Base-by-base conservation (phyloP, 2,329 filamentous ascomycete genomes). In the Neonectria neomacrospora region DNA sequence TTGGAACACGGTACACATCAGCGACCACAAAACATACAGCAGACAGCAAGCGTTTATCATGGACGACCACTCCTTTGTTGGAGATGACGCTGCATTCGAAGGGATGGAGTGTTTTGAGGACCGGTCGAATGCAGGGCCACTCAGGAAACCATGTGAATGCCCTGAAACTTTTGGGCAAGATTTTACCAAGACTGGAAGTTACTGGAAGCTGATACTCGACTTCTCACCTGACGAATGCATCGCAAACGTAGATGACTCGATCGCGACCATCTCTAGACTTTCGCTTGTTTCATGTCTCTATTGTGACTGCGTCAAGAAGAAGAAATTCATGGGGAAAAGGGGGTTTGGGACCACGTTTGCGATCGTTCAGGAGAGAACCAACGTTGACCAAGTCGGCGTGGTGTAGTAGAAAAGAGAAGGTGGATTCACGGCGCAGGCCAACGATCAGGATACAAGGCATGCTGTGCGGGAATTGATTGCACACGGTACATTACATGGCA, bases 1-100 rank as follows among this genome's bases (percentile, higher is more conserved):
- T 50, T 50, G 47, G 47, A 50, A 32, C n/a, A 32, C 47, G 47
- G 47, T 32, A 50, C 47, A 50, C n/a, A 50, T 7, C 3, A 50
- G 26, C 47, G 28, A 50, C 28, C 26, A 20, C 26, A 14, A 48
- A 14, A 50, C 28, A 50, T n/a, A 50, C 11, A 50, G 8, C 37
- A 20, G 3, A 10, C 37, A 50, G 10, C 26, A 47, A 23, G 18
- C 16, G n/a, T 32, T 9, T 11, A 7, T 34, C 18, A 50, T 50
- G n/a, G n/a, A 32, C 9, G 11, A 50, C 30, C n/a, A 32, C 28
- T 20, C 16, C 9, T 32, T 10, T 32, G 47, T 50, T 30, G 28
- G 10, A 20, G 30, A 32, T 34, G 47, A 32, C 47, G 8, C 26
- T 10, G 22, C 9, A 18, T 6, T 28, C 18, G 28, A 50, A 12